phyloP scores from a whole-genome alignment of 352 stramenopile genomes.

The Phytophthora rubi region DNA sequence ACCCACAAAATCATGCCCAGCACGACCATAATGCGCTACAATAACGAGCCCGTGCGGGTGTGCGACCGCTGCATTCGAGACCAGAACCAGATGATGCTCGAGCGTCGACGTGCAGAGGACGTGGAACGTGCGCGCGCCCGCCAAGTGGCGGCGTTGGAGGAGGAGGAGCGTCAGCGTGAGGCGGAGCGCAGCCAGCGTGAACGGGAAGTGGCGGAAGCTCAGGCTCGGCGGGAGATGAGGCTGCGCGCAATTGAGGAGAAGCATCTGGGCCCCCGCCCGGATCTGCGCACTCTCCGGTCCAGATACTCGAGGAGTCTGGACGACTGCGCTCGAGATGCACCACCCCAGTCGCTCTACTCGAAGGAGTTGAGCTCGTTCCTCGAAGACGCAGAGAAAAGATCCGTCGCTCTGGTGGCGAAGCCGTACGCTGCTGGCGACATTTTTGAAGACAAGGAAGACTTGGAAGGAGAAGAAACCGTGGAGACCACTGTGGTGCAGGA shows the following conservation, averaged over 20 bases:
- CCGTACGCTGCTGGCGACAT: slow-evolving; percentile 31
- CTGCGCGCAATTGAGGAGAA: slow-evolving; percentile 61
- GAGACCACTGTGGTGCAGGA: slow-evolving; percentile 63
- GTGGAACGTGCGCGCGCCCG: slow-evolving; percentile 75
- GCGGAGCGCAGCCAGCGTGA: slow-evolving; percentile 58
- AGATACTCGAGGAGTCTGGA: slow-evolving; percentile 56
- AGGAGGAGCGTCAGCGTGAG: slow-evolving; percentile 65
- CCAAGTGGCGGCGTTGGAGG: slow-evolving; percentile 72
- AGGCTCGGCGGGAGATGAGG: slow-evolving; percentile 49
- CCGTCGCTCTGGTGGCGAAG: slow-evolving; percentile 50
- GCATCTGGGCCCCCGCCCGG: slow-evolving; percentile 62
- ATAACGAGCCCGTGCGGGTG: slow-evolving; percentile 82
- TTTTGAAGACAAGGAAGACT: slow-evolving; percentile 33
- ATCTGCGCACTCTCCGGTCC: slow-evolving; percentile 47
- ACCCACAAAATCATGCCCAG: slow-evolving; percentile 81
- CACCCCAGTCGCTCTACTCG: slow-evolving; percentile 40
- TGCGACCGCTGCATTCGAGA: slow-evolving; percentile 82
- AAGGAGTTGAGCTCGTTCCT: slow-evolving; percentile 63
- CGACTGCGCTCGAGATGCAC: slow-evolving; percentile 42
- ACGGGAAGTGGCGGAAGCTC: slow-evolving; percentile 53
- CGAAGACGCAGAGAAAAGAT: slow-evolving; percentile 64
- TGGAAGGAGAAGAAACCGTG: slow-evolving; percentile 26
- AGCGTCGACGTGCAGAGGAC: slow-evolving; percentile 70
- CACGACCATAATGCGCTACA: slow-evolving; percentile 68
- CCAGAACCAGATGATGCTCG: slow-evolving; percentile 77